Base-by-base conservation (phyloP, 805 yeast species). In the Starmerella asiatica region DNA sequence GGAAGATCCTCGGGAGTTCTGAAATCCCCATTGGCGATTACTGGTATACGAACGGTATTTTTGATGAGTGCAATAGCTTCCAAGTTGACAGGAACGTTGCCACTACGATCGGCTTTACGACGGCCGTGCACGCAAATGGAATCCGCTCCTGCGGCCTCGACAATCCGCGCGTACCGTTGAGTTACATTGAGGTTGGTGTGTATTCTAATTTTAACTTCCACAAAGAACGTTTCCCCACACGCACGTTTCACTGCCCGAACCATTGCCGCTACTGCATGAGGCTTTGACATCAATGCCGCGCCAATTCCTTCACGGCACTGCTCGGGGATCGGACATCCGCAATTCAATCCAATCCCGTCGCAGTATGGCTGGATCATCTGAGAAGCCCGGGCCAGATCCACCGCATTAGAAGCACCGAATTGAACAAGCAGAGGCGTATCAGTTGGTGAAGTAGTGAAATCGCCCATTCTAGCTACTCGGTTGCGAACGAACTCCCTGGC, bases 1-100 rank as follows among this genome's bases (percentile, higher is more conserved):
- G 63, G 52, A n/a, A 80, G 77, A 55, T 84, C 94, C 15, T 65
- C 62, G 19, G 75, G 60, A 0, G 70, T 55, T 53, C 79, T 79
- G 53, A 94, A 86, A 59, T 91, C 97, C n/a, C 98, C 98, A 54
- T 91, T 91, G 2, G 97, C 95, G n/a, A 91, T 79, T 1, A 91
- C 85, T 0, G 96, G 97, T 0, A 67, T 67, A 0, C 44, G 31
- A 3, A 71, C 72, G n/a, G 64, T 59, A 17, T 69, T 69, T 43
- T 75, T 73, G 14, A 91, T 68, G 8, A 61, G 58, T 51, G 70
- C 73, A 30, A 91, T 86, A 14, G 93, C 94, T 20, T 80, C 91
- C 32, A 78, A 69, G 57, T 86, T 72, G 3, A 79, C 93, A 1
- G 95, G 91, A 24, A 71, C 70, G 0, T 93, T 76, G 5, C 50